Evolutionary conservation across 495 filamentous ascomycete species (phyloP).

Genomic region (Usnea hakonensis): DNA sequence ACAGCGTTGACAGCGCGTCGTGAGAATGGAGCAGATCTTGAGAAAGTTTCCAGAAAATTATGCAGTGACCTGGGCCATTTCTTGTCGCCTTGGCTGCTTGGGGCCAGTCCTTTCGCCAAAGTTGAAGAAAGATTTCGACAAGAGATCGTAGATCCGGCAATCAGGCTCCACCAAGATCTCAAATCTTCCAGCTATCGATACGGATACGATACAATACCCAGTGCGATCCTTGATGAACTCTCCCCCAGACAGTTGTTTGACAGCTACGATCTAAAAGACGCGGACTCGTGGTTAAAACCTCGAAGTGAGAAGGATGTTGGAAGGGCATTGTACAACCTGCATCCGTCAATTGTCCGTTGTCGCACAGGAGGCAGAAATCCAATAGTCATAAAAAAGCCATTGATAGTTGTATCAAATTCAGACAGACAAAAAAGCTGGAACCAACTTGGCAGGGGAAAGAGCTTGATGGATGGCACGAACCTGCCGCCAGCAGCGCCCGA

Average conservation of each 20-base stretch:
- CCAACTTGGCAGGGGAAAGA: neutral
- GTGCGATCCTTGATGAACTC: too few relatives aligned
- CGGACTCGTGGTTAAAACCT: neutral
- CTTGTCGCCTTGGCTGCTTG: neutral
- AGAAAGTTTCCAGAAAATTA: neutral
- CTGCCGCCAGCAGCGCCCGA: neutral
- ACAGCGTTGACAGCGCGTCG: neutral
- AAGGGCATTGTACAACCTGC: neutral
- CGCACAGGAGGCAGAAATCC: neutral
- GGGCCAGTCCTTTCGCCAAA: neutral
- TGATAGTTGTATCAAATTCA: neutral
- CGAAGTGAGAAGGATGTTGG: neutral
- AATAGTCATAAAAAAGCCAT: neutral
- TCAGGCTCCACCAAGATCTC: neutral
- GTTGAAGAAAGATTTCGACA: neutral
- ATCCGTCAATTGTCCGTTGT: neutral
- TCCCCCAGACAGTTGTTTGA: conserved; percentile 2
- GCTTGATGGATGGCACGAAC: neutral
- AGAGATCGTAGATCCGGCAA: neutral
- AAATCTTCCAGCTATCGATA: neutral
- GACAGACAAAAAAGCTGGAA: neutral
- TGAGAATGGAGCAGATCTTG: neutral
- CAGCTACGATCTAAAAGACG: neutral
- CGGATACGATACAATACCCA: neutral
- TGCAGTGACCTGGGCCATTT: too few relatives aligned